Percentiles rank a stretch among this genome's conserved stretches.
Conservation (phyloP, 441 rosid species). For the Eutrema salsugineum region DNA sequence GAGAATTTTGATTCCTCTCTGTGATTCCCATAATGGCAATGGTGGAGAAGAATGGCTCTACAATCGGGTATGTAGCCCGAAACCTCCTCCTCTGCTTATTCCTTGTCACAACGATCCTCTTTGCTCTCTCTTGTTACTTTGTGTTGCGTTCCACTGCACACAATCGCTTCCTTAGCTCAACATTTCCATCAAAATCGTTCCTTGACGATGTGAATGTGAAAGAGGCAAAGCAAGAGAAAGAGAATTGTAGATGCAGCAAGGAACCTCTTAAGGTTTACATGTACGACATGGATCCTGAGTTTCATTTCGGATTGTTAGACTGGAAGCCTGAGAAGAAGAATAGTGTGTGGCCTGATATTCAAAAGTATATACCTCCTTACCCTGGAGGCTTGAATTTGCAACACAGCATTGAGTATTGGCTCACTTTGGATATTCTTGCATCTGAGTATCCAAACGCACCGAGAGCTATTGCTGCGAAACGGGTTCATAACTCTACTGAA, state of each 20-base stretch:
- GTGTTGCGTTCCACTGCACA: conserved; percentile 59
- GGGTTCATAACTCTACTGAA: conserved; percentile 70
- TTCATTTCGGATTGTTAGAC: conserved; percentile 77
- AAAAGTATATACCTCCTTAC: conserved; percentile 48
- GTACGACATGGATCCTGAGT: conserved; percentile 86
- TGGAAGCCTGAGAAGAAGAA: conserved; percentile 52
- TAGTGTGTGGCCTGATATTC: conserved; percentile 81
- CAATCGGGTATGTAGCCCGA: conserved; percentile 42
- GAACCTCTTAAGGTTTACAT: conserved; percentile 72
- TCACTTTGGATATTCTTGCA: conserved; percentile 77
- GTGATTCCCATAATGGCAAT: conserved; percentile 27
- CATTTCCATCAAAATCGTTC: conserved; percentile 35
- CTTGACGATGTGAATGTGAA: conserved; percentile 19
- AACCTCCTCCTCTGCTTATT: conserved; percentile 55
- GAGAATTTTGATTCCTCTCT: conserved; percentile 21
- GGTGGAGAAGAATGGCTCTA: conserved; percentile 55
- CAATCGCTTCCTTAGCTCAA: conserved; percentile 36
- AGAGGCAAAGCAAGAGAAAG: conserved; percentile 6
- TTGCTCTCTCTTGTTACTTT: conserved; percentile 72
- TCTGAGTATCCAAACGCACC: conserved; percentile 48
- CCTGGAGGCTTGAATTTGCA: conserved; percentile 93
- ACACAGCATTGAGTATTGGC: conserved; percentile 94
- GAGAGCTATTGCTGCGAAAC: conserved; percentile 43
- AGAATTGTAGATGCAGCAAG: conserved; percentile 25
- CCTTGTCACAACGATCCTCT: conserved; percentile 40